These are phyloP conservation scores for Heritiera littoralis DNA, from an alignment of 345 rosid species.

Conservation along the genomic window DNA sequence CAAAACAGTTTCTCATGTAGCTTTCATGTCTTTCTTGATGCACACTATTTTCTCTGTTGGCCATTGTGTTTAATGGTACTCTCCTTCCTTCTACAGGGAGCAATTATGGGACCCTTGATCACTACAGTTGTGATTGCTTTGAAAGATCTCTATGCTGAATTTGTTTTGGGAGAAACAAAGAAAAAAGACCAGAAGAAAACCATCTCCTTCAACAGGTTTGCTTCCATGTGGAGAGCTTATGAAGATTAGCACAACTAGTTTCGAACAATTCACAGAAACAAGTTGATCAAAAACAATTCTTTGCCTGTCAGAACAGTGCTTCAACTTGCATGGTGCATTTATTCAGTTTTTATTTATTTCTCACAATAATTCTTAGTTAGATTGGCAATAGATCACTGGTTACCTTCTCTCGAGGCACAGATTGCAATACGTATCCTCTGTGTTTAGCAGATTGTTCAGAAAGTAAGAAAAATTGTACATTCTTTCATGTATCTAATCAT, in stretches of 20 bases:
- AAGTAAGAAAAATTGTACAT: slow-evolving; percentile 22
- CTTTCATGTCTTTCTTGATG: slow-evolving; percentile 6
- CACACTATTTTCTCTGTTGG: neutral
- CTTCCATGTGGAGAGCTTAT: slow-evolving; percentile 18
- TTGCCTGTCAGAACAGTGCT: neutral
- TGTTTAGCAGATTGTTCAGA: neutral
- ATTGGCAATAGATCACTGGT: neutral
- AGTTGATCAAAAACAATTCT: neutral
- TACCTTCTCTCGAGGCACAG: neutral
- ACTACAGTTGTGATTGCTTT: slow-evolving; percentile 89
- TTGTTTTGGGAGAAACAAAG: slow-evolving; percentile 66
- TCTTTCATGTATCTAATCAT: neutral
- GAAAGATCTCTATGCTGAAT: slow-evolving; percentile 87
- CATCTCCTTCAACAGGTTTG: neutral
- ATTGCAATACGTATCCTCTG: neutral
- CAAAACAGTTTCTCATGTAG: too few relatives aligned
- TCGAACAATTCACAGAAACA: neutral
- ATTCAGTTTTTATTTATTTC: neutral
- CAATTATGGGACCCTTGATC: slow-evolving; percentile 97
- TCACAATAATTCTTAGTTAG: neutral
- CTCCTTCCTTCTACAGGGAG: slow-evolving; percentile 60
- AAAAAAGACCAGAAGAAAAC: slow-evolving; percentile 35
- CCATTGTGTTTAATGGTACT: neutral
- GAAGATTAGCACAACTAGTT: slow-evolving; percentile 18
- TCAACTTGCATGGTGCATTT: slow-evolving; percentile 5